Conservation (phyloP, 78 protist genomes). For the Cavenderia fasciculata region DNA sequence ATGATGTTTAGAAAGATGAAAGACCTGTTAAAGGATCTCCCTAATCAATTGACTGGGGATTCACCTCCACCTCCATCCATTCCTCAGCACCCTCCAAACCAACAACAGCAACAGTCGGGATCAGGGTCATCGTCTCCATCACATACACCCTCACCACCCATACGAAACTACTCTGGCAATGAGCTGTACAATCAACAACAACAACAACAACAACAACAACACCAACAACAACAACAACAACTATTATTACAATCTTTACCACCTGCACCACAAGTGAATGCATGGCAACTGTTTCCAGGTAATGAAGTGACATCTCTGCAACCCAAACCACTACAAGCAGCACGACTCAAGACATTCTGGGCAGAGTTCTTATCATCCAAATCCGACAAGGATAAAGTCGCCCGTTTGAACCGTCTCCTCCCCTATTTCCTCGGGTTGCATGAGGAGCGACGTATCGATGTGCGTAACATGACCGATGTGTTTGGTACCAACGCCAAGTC, state of each 20-base stretch:
- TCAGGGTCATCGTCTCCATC: not conserved
- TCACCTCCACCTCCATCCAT: no score
- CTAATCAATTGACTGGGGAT: not conserved
- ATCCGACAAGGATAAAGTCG: constrained; percentile 47
- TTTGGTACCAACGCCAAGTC: constrained; percentile 49
- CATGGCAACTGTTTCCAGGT: constrained; percentile 31
- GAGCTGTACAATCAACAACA: not conserved
- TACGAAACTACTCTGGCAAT: no score
- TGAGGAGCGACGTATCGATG: constrained; percentile 27
- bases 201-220: constrained; percentile 17
- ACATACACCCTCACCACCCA: constrained; percentile 10
- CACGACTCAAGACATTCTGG: constrained; percentile 33
- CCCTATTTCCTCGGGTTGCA: constrained; percentile 34
- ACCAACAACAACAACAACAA: not conserved
- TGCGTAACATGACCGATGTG: constrained; percentile 19
- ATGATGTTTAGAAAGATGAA: constrained; percentile 50
- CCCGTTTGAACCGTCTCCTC: constrained; percentile 2
- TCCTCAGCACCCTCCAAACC: constrained; percentile 6
- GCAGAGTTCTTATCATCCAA: constrained; percentile 47
- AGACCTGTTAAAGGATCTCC: constrained; percentile 42
- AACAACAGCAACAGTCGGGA: not conserved
- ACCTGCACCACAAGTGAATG: constrained; percentile 5
- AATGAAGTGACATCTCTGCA: constrained; percentile 15
- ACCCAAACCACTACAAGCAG: not conserved
- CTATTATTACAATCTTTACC: not conserved